Evolutionary conservation across 768 basidiomycete genomes (phyloP), one percentile per base, ranked within the genome.

Genomic region (Tricholoma matsutake): DNA sequence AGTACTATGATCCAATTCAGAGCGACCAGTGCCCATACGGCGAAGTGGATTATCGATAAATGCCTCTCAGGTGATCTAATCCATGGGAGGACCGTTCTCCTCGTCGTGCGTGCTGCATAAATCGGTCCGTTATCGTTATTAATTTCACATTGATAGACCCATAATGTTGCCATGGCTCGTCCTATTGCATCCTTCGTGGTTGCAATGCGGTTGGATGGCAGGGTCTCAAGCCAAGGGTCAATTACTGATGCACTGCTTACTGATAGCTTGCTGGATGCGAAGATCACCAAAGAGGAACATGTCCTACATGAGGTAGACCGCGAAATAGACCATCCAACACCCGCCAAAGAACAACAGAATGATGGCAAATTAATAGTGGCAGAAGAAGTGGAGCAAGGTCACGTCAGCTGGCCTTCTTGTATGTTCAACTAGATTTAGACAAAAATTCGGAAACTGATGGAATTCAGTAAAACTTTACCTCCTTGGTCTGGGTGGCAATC

Each of bases 31-130:
- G 88, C 86, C 1, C 86, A 88, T 65, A 94, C 92, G 0, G 90
- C 94, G 0, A 85, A 88, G 64, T 90, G 92, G 74, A 83, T 98
- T 49, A 89, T 88, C 67, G 78, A 85, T 18, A 79, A 92, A 57
- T 95, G 93, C 66, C 77, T 98, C 20, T 79, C 82, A 63, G 94
- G 96, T 7, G 86, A 90, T 52, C 76, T 97, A 43, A 80, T 94
- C 70, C 73, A 76, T n/a, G 87, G 85, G 16, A 81, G 95, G 52
- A 97, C 96, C 0, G 76, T 96, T 54, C 80, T 98, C 49, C 80
- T 98, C 22, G 94, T 97, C 51, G 85, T 85, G 63, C 58, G 80
- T 71, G 3, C 6, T 31, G 14, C 32, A 37, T 43, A 8, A 34
- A 57, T 13, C 28, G 14, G 47, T 47, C 20, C 5, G 14, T 60